Percentiles rank a stretch among this genome's conserved stretches.
These are phyloP conservation scores for Chalciporus piperatus DNA, from an alignment of 768 basidiomycete species.

Conservation along the genomic window DNA sequence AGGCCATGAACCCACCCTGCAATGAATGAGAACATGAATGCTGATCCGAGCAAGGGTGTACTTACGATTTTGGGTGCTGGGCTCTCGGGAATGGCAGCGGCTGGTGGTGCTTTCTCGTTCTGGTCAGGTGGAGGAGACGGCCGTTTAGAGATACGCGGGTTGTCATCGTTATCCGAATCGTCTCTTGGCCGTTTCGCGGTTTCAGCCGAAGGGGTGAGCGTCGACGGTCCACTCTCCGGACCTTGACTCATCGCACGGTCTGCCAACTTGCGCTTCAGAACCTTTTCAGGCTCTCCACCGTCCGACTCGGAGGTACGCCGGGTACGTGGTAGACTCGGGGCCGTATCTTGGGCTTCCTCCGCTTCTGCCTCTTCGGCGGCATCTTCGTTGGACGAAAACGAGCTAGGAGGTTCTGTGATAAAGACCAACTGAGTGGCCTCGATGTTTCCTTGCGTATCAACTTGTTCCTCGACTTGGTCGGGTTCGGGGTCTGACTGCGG, in stretches of 20 bases:
- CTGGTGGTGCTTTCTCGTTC: slow-evolving; percentile 17
- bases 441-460: slow-evolving; percentile 9
- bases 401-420: slow-evolving; percentile 11
- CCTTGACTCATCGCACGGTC: slow-evolving; percentile 67
- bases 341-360: slow-evolving; percentile 29
- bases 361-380: slow-evolving; percentile 18
- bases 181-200: slow-evolving; percentile 60
- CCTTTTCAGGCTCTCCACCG: slow-evolving; percentile 50
- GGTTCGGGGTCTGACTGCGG: slow-evolving; percentile 1
- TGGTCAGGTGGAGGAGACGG: slow-evolving; percentile 70
- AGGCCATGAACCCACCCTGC: slow-evolving; percentile 77
- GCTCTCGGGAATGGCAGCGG: slow-evolving; percentile 13
- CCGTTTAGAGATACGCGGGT: slow-evolving; percentile 57
- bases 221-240: slow-evolving; percentile 35
- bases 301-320: slow-evolving; percentile 45
- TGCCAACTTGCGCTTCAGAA: slow-evolving; percentile 64
- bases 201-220: slow-evolving; percentile 29
- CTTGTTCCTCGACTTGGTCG: slow-evolving; percentile 8
- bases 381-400: slow-evolving; percentile 22
- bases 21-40: slow-evolving; percentile 5
- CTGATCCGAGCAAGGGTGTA: slow-evolving; percentile 12
- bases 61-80: slow-evolving; percentile 48
- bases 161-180: slow-evolving; percentile 59
- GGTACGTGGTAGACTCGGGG: slow-evolving; percentile 23
- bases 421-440: slow-evolving; percentile 14